Evolutionary conservation across 148 eudicot species (phyloP).

Genomic region (Diospyros lotus): DNA sequence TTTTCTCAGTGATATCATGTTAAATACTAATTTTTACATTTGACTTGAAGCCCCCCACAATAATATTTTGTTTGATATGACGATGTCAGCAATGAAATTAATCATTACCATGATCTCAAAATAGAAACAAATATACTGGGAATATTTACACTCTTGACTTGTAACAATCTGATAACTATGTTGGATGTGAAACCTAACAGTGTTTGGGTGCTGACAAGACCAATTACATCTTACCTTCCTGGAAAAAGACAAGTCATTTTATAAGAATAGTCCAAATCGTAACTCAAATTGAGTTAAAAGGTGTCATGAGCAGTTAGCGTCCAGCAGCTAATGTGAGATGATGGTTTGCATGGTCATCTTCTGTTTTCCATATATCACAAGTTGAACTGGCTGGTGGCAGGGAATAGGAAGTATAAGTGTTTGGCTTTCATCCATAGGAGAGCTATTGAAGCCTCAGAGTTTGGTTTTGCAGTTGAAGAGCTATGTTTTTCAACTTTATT

Average conservation of each 20-base stretch:
- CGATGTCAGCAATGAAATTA: background rate
- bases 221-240: background rate
- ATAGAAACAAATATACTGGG: background rate
- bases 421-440: too few species aligned
- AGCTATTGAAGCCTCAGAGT: too few species aligned
- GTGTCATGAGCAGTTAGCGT: background rate
- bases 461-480: too few species aligned
- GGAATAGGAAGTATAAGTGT: too few species aligned
- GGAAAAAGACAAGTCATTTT: too few species aligned
- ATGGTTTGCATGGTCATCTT: background rate
- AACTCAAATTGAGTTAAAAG: background rate
- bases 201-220: background rate
- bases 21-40: background rate
- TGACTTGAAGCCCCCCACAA: background rate
- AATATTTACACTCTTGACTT: background rate
- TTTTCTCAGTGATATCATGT: background rate
- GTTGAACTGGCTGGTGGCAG: too few species aligned
- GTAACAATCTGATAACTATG: background rate
- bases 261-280: background rate
- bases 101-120: background rate
- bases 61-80: background rate
- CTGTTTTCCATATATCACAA: too few species aligned
- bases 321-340: background rate
- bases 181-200: background rate
- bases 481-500: too few species aligned